Evolutionary conservation across 345 rosid genomes (phyloP), one percentile per base, ranked within the genome.

Genomic region (Corchorus capsularis): DNA sequence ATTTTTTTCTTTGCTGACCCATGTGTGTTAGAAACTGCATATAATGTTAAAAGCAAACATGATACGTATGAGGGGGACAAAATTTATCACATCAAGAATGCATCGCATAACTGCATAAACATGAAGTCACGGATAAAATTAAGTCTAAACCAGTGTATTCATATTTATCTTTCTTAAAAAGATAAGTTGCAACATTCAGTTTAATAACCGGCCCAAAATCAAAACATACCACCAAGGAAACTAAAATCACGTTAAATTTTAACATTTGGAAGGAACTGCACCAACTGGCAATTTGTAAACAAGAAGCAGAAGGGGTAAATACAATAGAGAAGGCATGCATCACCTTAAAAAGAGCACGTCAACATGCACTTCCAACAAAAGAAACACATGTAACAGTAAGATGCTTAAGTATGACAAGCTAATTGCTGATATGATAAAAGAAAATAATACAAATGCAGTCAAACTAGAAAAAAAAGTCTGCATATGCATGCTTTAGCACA

Each of bases 1-100:
- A 37, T 3, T 1, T 62, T 65, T 35, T 54, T 65, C 71, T 71
- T 78, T 49, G 74, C 55, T 43, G 63, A 17, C 22, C 61, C 49
- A 59, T 17, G 62, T 5, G 39, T 12, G 6, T 10, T 35, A 32
- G 70, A 49, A 63, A 6, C 84, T 81, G 76, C 67, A 77, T 3
- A 74, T 9, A 52, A 56, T 56, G 61, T 56, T 56, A 56, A 56
- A 56, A 56, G 61, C 34, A 56, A 9, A 19, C 32, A 56, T 20
- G 13, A 56, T 56, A 22, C 10, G 16, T 32, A 27, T 60, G 64
- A 60, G 27, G 27, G 27, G 27, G 1, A 6, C 12, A 60, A 60
- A 12, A 12, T 60, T 5, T 12, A 60, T 32, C 32, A 60, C 39
- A 13, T 60, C 64, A 60, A 32, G 63, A 27, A 59, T 27, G 16